These are phyloP conservation scores for Ligustrum vulgare DNA, from an alignment of 257 asterid genomes.

Conservation along the genomic window DNA sequence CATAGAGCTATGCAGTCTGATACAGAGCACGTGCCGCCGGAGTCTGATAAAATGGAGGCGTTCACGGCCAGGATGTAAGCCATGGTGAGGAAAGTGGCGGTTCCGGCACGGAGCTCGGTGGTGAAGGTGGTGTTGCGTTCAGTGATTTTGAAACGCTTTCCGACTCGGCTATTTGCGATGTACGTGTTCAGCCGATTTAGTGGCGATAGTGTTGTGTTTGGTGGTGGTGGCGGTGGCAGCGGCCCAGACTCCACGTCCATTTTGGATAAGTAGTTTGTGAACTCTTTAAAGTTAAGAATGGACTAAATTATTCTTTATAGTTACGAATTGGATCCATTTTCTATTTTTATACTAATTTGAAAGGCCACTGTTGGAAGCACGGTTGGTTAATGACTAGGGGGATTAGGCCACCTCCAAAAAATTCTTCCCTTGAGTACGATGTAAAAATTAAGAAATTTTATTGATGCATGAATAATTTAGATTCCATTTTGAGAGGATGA, in stretches of 20 bases:
- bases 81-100: constrained; percentile 97
- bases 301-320: neutral
- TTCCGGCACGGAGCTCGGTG: constrained; percentile 98
- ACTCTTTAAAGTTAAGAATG: neutral
- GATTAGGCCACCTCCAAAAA: neutral
- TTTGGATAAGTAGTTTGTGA: neutral
- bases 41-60: constrained; percentile 86
- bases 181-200: constrained; percentile 54
- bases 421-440: neutral
- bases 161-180: constrained; percentile 57
- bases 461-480: too few species aligned
- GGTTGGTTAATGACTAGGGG: neutral
- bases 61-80: constrained; percentile 98
- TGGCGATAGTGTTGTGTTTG: constrained; percentile 25
- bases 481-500: too few species aligned
- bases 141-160: constrained; percentile 67
- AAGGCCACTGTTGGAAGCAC: neutral
- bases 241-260: constrained; percentile 60
- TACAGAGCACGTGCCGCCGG: constrained; percentile 92
- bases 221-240: constrained; percentile 29
- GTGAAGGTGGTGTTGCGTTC: constrained; percentile 82
- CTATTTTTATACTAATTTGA: neutral
- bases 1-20: constrained; percentile 84
- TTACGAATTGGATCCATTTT: neutral
- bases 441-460: neutral